These are phyloP conservation scores for Heracleum sosnowskyi DNA, from an alignment of 129 eudicot species.

Conservation along the genomic window DNA sequence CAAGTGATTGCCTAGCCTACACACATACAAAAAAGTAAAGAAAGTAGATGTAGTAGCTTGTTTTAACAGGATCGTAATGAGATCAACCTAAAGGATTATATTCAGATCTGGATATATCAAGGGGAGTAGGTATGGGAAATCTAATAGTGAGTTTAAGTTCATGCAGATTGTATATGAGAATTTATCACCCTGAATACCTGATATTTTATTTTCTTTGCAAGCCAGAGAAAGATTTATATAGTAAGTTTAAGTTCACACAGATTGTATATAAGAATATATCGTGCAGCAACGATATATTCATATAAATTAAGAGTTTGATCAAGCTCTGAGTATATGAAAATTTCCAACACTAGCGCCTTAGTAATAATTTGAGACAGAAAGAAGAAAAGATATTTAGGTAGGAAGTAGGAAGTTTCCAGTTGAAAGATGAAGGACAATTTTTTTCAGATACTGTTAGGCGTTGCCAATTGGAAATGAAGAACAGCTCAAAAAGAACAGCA, in stretches of 20 bases:
- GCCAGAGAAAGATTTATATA: background rate
- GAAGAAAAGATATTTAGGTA: background rate
- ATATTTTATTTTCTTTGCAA: background rate
- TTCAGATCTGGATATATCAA: background rate
- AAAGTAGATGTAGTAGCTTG: background rate
- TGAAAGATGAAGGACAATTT: background rate
- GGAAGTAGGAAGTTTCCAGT: background rate
- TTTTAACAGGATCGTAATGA: background rate
- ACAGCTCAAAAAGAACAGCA: background rate
- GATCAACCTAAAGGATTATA: background rate
- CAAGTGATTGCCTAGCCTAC: slow-evolving; percentile 90
- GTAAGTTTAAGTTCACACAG: background rate
- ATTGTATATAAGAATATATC: background rate
- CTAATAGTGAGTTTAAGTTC: background rate
- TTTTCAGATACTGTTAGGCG: background rate
- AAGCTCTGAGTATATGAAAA: background rate
- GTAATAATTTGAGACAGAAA: background rate
- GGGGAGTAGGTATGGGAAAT: background rate
- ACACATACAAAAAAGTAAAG: slow-evolving; percentile 9
- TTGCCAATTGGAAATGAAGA: background rate
- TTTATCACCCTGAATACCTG: background rate
- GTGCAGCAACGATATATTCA: background rate
- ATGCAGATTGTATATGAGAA: background rate
- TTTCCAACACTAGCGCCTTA: background rate
- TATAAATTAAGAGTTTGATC: background rate